A percentile compares a stretch with the other conserved stretches of the same genome.
These are phyloP conservation scores for Auxenochlorella pyrenoidosa DNA, from an alignment of 139 green algal genomes.

Conservation along the genomic window DNA sequence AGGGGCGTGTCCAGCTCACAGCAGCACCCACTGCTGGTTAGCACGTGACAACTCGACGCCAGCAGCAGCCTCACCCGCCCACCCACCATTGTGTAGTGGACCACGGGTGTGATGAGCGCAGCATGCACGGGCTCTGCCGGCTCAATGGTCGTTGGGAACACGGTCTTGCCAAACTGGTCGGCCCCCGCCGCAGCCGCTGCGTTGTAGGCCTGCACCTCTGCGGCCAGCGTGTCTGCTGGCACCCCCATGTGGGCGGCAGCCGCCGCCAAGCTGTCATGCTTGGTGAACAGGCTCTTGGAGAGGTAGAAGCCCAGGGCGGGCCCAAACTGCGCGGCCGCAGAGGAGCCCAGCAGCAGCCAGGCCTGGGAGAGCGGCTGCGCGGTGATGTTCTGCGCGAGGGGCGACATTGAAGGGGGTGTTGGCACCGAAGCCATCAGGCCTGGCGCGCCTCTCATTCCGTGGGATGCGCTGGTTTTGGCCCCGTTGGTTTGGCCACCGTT, in stretches of 20 bases:
- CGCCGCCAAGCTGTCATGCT: conserved; percentile 52
- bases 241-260: conserved; percentile 47
- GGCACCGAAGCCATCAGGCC: too few relatives aligned
- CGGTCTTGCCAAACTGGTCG: conserved; percentile 70
- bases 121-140: conserved; percentile 47
- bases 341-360: conserved; percentile 63
- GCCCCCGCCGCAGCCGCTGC: conserved; percentile 11
- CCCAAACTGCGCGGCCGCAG: conserved; percentile 56
- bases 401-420: too few relatives aligned
- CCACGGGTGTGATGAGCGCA: conserved; percentile 70
- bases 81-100: conserved; percentile 86
- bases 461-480: too few relatives aligned
- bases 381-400: conserved; percentile 48
- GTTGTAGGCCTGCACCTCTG: conserved; percentile 62
- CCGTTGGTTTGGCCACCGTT: too few relatives aligned
- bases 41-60: background rate
- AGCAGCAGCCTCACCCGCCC: too few relatives aligned
- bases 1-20: too few relatives aligned
- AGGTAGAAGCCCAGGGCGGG: conserved; percentile 71
- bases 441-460: too few relatives aligned
- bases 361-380: conserved; percentile 29
- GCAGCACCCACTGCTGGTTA: too few relatives aligned
- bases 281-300: conserved; percentile 62
- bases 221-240: conserved; percentile 30
- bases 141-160: conserved; percentile 59